Base-by-base conservation (phyloP, 495 filamentous ascomycete species). In the Rusavskia elegans region DNA sequence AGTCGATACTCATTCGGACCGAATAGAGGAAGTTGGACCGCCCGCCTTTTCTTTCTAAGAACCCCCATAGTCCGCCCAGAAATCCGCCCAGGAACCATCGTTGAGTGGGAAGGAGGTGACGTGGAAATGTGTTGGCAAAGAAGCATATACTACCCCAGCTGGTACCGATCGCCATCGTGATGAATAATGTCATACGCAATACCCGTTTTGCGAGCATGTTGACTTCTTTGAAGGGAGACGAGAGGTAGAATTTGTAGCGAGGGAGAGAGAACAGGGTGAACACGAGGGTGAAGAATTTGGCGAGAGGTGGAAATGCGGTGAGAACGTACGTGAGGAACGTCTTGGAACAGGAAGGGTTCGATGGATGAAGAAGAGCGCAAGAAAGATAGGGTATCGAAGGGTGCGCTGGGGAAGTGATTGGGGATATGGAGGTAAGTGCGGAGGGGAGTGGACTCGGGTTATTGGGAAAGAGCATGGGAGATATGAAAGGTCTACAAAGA, bases 311-410 rank as follows among this genome's bases (percentile, higher is more conserved):
- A 64, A 93, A 89, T 36, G 84, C 81, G 37, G 76, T 79, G 37
- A 94, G 73, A 71, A 84, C 83, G 64, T 89, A 87, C 49, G 83
- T 82, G 38, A 95, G 62, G 68, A 89, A 90, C 2, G 87, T 90
- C 17, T 83, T 84, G 25, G 79, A 72, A 68, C 92, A 98, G 53
- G 82, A 89, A 3, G 92, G 89, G 56, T 89, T 83, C 20, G 75
- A 68, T 0, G 92, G 90, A 64, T 98, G 92, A n/a, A 96, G 78
- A 19, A 90, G 72, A 2, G 92, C 92, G 67, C 92, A 98, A 49
- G 86, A 87, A 30, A 96, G 77, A 42, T 75, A 80, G 3, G 75
- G 77, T 61, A 93, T 89, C 25, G 83, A 75, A 8, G 90, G 89
- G 61, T 95, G 89, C 1, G 90, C 89, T 30, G 82, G 77, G 1